Conservation (phyloP, 768 basidiomycete genomes). For the Stropharia rugosoannulata region DNA sequence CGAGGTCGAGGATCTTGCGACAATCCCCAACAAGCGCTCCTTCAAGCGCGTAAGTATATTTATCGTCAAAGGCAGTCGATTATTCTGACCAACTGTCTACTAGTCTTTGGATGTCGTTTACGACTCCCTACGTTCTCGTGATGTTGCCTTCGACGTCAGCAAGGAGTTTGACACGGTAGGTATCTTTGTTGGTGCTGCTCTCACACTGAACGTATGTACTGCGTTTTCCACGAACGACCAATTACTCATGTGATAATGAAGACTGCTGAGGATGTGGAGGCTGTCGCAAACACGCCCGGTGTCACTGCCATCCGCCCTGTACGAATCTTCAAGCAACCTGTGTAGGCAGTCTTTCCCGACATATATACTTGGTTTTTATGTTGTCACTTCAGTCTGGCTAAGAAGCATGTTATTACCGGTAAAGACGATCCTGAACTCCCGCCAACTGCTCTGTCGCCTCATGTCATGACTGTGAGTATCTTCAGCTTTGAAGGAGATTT, state of each 20-base stretch:
- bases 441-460: slow-evolving; percentile 44
- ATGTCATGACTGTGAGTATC: slow-evolving; percentile 48
- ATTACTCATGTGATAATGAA: not conserved
- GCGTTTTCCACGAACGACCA: not conserved
- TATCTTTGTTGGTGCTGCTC: slow-evolving; percentile 60
- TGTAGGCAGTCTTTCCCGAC: slow-evolving; percentile 7
- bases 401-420: slow-evolving; percentile 34
- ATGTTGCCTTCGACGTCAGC: slow-evolving; percentile 42
- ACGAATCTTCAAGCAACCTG: slow-evolving; percentile 35
- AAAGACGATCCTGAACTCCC: slow-evolving; percentile 37
- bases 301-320: slow-evolving; percentile 57
- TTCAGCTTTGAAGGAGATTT: too few species aligned
- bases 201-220: slow-evolving; percentile 44
- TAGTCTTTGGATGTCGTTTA: slow-evolving; percentile 54
- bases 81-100: not conserved
- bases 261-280: slow-evolving; percentile 37
- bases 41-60: slow-evolving; percentile 16
- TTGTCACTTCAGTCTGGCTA: slow-evolving; percentile 26
- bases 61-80: not conserved
- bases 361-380: not conserved
- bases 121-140: slow-evolving; percentile 37
- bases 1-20: slow-evolving; percentile 41
- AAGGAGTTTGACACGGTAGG: slow-evolving; percentile 51
- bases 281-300: slow-evolving; percentile 44
- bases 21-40: slow-evolving; percentile 31